These are phyloP conservation scores for Crassisporium funariophilum DNA, from an alignment of 768 basidiomycete species.

Conservation along the genomic window DNA sequence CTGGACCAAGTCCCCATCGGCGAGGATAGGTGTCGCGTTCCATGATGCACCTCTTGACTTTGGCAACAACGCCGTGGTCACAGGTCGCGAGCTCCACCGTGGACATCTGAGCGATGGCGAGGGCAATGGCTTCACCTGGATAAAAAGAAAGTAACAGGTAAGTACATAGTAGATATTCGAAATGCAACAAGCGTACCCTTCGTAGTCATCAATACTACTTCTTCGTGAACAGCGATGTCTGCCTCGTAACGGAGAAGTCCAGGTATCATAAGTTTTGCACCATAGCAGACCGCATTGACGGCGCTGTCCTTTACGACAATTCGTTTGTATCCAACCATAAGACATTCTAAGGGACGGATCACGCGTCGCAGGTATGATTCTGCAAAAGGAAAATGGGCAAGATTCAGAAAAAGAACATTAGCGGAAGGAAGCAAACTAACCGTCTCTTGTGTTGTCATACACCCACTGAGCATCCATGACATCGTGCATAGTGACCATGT, in stretches of 20 bases:
- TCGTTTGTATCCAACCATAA: constrained; percentile 95
- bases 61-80: constrained; percentile 98
- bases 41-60: constrained; percentile 99
- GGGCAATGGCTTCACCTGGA: constrained; percentile 91
- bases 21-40: constrained; percentile 98
- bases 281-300: constrained; percentile 99
- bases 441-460: constrained; percentile 97
- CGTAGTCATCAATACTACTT: constrained; percentile 98
- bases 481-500: constrained; percentile 99
- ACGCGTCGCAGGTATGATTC: constrained; percentile 96
- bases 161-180: no score
- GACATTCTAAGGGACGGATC: constrained; percentile 90
- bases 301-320: constrained; percentile 99
- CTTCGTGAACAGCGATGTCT: constrained; percentile 93
- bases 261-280: constrained; percentile 99
- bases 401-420: not conserved
- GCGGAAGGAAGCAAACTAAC: constrained; percentile 42
- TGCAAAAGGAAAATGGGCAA: constrained; percentile 29
- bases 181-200: constrained; percentile 67
- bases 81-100: constrained; percentile 98
- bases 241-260: constrained; percentile 95
- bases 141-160: no score
- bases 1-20: constrained; percentile 97
- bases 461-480: constrained; percentile 98
- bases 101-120: constrained; percentile 96